Conservation (phyloP, 2,329 filamentous ascomycete species). For the Zasmidium angulare region DNA sequence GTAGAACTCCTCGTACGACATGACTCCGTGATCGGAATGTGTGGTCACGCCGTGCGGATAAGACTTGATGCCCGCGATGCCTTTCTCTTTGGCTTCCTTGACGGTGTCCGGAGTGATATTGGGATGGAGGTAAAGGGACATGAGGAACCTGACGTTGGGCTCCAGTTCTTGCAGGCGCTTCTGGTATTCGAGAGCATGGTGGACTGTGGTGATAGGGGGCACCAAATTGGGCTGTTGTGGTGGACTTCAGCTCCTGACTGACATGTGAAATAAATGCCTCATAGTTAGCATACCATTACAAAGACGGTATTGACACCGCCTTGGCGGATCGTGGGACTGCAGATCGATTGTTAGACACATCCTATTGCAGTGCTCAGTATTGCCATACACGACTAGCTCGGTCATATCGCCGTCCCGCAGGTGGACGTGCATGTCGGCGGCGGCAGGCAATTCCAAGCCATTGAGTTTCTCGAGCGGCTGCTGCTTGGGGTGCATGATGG, state of each 20-base stretch:
- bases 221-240: conserved; percentile 48
- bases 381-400: conserved; percentile 43
- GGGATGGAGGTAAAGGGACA: conserved; percentile 53
- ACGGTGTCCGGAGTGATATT: conserved; percentile 57
- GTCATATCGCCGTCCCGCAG: conserved; percentile 54
- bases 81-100: conserved; percentile 68
- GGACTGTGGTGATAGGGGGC: conserved; percentile 51
- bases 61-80: conserved; percentile 71
- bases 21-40: conserved; percentile 66
- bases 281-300: conserved; percentile 47
- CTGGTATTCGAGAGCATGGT: conserved; percentile 49
- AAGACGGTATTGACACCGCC: conserved; percentile 56
- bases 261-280: not conserved
- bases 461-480: conserved; percentile 40
- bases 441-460: conserved; percentile 48
- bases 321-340: conserved; percentile 48
- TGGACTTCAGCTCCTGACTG: not conserved
- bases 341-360: conserved; percentile 7
- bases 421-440: conserved; percentile 54
- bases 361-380: not conserved
- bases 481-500: conserved; percentile 1
- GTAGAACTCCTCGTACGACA: conserved; percentile 69
- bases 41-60: conserved; percentile 62
- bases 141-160: conserved; percentile 51
- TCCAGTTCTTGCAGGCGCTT: conserved; percentile 45